Evolutionary conservation across 371 early-diverging fungal species (phyloP).

Genomic region (Circinella minor): DNA sequence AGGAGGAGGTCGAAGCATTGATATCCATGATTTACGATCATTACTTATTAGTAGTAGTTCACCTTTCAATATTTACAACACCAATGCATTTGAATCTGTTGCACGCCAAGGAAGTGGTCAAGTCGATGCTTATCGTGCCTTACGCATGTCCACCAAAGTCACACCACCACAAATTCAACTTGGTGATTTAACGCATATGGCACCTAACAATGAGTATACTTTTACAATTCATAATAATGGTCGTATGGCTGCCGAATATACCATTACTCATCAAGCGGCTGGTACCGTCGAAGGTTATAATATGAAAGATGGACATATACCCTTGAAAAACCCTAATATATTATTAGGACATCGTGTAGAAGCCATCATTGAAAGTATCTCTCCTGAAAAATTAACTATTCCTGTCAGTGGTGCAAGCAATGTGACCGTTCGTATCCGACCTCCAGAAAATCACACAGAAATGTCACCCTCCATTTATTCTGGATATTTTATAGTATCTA

Average conservation of each 20-base stretch:
- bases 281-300: constrained; percentile 50
- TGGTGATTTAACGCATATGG: constrained; percentile 58
- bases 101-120: constrained; percentile 79
- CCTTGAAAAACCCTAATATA: constrained; percentile 33
- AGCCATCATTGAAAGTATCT: constrained; percentile 32
- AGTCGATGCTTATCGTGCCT: constrained; percentile 66
- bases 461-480: constrained; percentile 45
- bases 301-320: constrained; percentile 6
- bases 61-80: constrained; percentile 37
- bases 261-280: constrained; percentile 48
- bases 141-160: constrained; percentile 55
- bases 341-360: constrained; percentile 19
- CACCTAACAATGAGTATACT: constrained; percentile 47
- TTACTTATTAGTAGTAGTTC: constrained; percentile 59
- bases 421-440: constrained; percentile 32
- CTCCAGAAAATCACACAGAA: constrained; percentile 20
- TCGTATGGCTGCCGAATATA: constrained; percentile 54
- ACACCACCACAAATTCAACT: constrained; percentile 68
- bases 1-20: constrained; percentile 33
- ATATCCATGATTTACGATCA: constrained; percentile 29
- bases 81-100: constrained; percentile 45
- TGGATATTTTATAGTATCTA: constrained; percentile 36
- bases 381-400: constrained; percentile 19
- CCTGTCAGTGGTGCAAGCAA: constrained; percentile 29
- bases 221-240: constrained; percentile 66